Evolutionary conservation across 108 stramenopile genomes (phyloP).

Genomic region (Nitzschia palea): DNA sequence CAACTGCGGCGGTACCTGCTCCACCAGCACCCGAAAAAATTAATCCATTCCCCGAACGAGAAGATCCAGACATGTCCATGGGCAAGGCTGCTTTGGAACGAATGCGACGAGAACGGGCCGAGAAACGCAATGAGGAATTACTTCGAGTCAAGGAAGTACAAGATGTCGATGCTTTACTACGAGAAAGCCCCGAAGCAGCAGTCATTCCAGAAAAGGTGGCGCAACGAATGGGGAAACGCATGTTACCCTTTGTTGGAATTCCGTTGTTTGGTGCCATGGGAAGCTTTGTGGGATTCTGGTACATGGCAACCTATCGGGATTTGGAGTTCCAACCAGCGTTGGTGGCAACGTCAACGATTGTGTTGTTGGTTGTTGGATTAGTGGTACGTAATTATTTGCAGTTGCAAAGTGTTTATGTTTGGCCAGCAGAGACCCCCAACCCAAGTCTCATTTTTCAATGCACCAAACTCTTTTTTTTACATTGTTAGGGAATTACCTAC

Average conservation of each 20-base stretch:
- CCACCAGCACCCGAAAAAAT: neutral
- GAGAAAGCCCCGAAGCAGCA: slow-evolving; percentile 56
- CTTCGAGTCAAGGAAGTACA: slow-evolving; percentile 49
- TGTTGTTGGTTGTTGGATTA: slow-evolving; percentile 55
- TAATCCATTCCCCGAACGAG: slow-evolving; percentile 4
- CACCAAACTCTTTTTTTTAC: neutral
- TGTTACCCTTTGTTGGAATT: slow-evolving; percentile 86
- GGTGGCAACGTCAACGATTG: slow-evolving; percentile 76
- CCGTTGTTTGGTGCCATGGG: slow-evolving; percentile 72
- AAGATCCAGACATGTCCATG: slow-evolving; percentile 21
- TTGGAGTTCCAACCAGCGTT: slow-evolving; percentile 77
- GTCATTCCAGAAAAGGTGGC: slow-evolving; percentile 85
- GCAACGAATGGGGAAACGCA: slow-evolving; percentile 74
- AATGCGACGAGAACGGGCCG: slow-evolving; percentile 70
- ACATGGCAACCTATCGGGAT: slow-evolving; percentile 67
- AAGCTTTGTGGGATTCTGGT: slow-evolving; percentile 82
- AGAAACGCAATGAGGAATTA: slow-evolving; percentile 71
- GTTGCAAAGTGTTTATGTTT: too few relatives aligned
- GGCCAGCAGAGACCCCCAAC: too few relatives aligned
- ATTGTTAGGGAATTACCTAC: slow-evolving; percentile 76
- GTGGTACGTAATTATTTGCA: slow-evolving; percentile 65
- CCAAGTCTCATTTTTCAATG: neutral
- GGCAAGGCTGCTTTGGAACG: slow-evolving; percentile 51
- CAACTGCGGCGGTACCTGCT: neutral
- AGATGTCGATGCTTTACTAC: slow-evolving; percentile 48